A percentile compares a stretch with the other conserved stretches of the same genome.
Evolutionary conservation across 257 asterid genomes (phyloP).

Genomic region (Solanum sitiens): DNA sequence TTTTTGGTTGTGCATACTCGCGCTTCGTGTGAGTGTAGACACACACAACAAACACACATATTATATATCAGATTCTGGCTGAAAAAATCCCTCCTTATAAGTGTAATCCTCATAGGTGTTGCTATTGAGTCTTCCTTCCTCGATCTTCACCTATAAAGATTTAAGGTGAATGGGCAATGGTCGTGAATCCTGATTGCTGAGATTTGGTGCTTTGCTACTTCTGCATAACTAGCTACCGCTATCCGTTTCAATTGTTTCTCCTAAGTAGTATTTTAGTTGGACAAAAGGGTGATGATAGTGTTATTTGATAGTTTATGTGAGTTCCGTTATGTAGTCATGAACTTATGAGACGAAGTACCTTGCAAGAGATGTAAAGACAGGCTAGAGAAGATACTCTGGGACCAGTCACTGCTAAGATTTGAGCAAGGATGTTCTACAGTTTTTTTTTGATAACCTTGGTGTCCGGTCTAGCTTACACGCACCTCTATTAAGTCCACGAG

Average conservation of each 20-base stretch:
- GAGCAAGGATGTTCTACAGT: not conserved
- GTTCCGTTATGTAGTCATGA: not conserved
- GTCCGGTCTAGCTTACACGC: not conserved
- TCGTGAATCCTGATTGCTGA: not conserved
- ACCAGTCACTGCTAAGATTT: not conserved
- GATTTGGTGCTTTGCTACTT: not conserved
- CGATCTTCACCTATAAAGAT: not conserved
- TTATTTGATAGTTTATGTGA: not conserved
- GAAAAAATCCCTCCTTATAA: not conserved
- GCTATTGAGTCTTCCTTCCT: not conserved
- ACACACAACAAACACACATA: too few relatives aligned
- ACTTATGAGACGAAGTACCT: not conserved
- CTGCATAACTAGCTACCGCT: not conserved
- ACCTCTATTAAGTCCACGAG: not conserved
- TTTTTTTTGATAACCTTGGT: not conserved
- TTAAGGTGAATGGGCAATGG: not conserved
- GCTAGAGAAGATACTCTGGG: not conserved
- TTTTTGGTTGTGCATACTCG: not conserved
- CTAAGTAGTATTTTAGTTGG: not conserved
- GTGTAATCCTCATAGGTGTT: not conserved
- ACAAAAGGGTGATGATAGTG: not conserved
- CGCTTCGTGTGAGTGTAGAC: not conserved
- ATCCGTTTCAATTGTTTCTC: not conserved
- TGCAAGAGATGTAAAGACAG: not conserved
- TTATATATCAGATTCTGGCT: not conserved